Evolutionary conservation across 1,139 yeast species (phyloP), one percentile per base, ranked within the genome.

Genomic region (Nakaseomyces kungkrabaensis): DNA sequence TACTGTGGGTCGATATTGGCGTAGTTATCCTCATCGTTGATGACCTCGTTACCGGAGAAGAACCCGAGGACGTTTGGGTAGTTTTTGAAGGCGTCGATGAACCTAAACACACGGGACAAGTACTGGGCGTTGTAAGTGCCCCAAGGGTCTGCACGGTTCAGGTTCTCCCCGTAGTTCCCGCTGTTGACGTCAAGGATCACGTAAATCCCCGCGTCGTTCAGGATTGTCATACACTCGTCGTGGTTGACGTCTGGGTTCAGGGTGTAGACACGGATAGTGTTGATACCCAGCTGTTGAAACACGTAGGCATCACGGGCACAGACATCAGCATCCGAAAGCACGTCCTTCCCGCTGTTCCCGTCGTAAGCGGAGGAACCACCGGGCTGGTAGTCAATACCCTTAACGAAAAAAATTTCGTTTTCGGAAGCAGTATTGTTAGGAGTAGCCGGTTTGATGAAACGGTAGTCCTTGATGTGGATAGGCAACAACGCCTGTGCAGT

Each of bases 41-140:
- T 82, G 53, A 90, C 85, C 72, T 90, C 97, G 66, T 90, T 90
- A 62, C 97, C 97, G 44, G 95, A 81, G 65, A 90, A 83, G 73
- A 88, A 88, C n/a, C 96, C 97, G 54, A 89, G 71, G 11, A 87
- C 75, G 65, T 90, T 90, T 51, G 95, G 82, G 70, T 86, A 90
- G 60, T 80, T 75, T 61, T 82, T 80, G 71, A 90, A 85, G 51
- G 83, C 84, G 63, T 90, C 96, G 57, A 89, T 82, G 56, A 89
- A 83, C 51, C 76, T 77, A 68, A 90, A 87, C 56, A 88, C 87
- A 63, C 92, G 82, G 48, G 78, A 70, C 63, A 85, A 72, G 65
- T 87, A 85, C 46, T 73, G 76, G 33, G 77, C 70, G 63, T 78
- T 81, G 77, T 94, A 89, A 22, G 82, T 68, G n/a, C 78, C 69